Evolutionary conservation across 2,329 filamentous ascomycete genomes (phyloP), one percentile per base, ranked within the genome.

Genomic region (Cercospora sojina): DNA sequence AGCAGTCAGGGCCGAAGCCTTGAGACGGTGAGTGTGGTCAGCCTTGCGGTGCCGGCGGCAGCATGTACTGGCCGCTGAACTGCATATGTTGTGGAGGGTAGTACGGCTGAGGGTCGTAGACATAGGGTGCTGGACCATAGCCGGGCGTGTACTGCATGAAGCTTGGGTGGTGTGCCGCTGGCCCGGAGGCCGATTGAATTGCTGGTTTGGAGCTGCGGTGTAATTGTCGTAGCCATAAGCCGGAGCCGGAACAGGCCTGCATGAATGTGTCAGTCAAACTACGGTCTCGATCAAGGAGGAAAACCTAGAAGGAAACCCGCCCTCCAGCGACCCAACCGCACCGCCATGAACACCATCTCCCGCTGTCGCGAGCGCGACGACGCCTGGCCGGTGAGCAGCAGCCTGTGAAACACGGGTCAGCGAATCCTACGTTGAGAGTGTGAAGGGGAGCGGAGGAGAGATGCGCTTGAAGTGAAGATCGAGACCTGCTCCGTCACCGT

Each of bases 211-310:
- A 25, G 35, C 60, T 23, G 43, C 43, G 29, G 56, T 35, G 51
- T 59, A 60, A 25, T 65, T 32, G 32, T 49, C 29, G 43, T 66
- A 58, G 27, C 43, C 55, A 23, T 61, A 57, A 18, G 41, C 31
- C 16, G 32, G 53, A 58, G 66, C 5, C 61, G n/a, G n/a, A n/a
- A n/a, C n/a, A n/a, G n/a, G n/a, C 32, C 13, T 38, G 32, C 13
- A 5, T 13, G 32, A 12, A 38, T 16, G 35, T 16, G 32, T 35
- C 32, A 35, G 32, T 38, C 35, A 38, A 1, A 2, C 35, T 38
- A 16, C 35, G 0, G 35, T 5, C 5, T n/a, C 13, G 13, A 38
- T 8, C 35, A 38, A 7, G 3, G 35, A 38, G 13, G 35, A 38
- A 13, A 6, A 16, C 2, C 1, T 16, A 38, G 35, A 16, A 3